Conservation (phyloP, 306 rosid genomes). For the Cicer chorassanicum region DNA sequence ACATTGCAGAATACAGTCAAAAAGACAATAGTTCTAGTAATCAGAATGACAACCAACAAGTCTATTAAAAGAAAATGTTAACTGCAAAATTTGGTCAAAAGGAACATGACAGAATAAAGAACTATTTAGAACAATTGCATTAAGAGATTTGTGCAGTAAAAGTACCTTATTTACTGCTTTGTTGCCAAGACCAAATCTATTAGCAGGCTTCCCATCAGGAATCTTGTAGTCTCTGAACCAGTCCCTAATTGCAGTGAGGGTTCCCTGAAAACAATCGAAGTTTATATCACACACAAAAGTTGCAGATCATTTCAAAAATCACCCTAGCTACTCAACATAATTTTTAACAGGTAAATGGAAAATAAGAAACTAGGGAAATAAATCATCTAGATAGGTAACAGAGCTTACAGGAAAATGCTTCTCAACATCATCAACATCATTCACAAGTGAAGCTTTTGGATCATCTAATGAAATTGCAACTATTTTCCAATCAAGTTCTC, state of each 20-base stretch:
- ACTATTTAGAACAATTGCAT: conserved; percentile 8
- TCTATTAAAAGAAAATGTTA: not conserved
- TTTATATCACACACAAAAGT: conserved; percentile 35
- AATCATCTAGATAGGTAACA: conserved; percentile 23
- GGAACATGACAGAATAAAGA: conserved; percentile 5
- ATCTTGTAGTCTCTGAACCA: conserved; percentile 98
- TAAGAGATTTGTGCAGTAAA: conserved; percentile 14
- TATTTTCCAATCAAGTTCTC: conserved; percentile 99
- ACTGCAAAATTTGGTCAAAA: conserved; percentile 21
- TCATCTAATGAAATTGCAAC: conserved; percentile 94
- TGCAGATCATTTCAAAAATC: not conserved
- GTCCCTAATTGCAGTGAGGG: conserved; percentile 86
- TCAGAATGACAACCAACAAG: conserved; percentile 6
- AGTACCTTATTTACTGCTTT: conserved; percentile 81
- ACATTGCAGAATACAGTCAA: not conserved
- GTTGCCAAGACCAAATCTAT: conserved; percentile 94
- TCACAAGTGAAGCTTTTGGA: conserved; percentile 85
- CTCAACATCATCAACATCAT: conserved; percentile 85
- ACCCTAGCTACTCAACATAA: not conserved
- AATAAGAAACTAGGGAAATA: conserved; percentile 17
- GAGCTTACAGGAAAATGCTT: conserved; percentile 90
- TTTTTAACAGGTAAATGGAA: conserved; percentile 7
- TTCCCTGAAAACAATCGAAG: conserved; percentile 64
- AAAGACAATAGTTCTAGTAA: not conserved
- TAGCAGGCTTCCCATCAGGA: conserved; percentile 98